A percentile compares a stretch with the other conserved stretches of the same genome.
These are phyloP conservation scores for Fusarium mangiferae DNA, from an alignment of 2,329 filamentous ascomycete genomes.

Conservation along the genomic window DNA sequence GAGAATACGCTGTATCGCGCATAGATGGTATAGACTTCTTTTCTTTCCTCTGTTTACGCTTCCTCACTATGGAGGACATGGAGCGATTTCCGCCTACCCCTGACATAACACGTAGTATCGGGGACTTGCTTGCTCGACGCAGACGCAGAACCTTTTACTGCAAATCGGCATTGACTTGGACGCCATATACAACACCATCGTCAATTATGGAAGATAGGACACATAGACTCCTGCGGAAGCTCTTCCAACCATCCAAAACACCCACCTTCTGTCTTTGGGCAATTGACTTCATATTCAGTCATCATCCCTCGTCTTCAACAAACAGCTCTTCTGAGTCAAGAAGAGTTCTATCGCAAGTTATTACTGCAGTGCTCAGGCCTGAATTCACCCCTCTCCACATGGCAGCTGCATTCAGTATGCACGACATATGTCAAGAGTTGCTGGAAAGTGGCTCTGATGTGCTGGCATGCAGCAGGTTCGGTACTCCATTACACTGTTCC, in stretches of 20 bases:
- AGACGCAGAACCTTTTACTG: background rate
- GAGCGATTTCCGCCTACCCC: background rate
- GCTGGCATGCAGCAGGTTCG: background rate
- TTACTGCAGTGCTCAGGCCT: background rate
- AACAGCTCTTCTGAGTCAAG: accelerated
- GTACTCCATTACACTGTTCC: background rate
- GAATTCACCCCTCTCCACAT: background rate
- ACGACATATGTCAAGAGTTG: background rate
- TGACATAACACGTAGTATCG: background rate
- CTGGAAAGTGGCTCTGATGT: background rate
- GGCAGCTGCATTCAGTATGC: background rate
- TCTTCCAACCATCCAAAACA: background rate
- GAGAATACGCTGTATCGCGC: background rate
- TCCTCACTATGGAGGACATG: background rate
- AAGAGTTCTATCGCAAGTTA: background rate
- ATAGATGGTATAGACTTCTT: background rate
- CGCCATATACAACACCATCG: background rate
- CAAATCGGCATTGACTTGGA: background rate
- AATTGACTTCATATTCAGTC: background rate
- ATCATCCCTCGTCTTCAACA: background rate
- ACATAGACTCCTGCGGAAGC: background rate
- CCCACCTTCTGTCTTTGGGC: background rate
- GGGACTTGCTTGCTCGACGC: background rate
- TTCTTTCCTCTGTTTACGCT: background rate
- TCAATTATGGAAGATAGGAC: accelerated